Conservation (phyloP, 169 alveolate genomes). For the Plasmodium gallinaceum region DNA sequence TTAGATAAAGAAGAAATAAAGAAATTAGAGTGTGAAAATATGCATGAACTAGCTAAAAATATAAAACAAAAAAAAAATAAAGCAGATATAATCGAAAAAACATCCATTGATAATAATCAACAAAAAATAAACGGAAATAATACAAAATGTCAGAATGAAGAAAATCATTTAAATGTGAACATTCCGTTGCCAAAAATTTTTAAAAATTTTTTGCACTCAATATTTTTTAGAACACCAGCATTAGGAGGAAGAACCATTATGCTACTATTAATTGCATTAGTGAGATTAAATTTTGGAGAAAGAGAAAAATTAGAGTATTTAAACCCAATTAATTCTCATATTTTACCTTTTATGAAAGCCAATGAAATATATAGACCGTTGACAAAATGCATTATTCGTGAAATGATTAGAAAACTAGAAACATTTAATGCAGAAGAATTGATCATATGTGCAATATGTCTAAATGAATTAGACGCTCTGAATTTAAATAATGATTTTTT, state of each 20-base stretch:
- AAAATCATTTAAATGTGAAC: conserved; percentile 19
- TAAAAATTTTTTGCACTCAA: conserved; percentile 82
- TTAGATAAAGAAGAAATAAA: background rate
- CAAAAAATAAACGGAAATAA: background rate
- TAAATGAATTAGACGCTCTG: conserved; percentile 68
- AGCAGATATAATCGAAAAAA: background rate
- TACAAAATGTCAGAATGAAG: background rate
- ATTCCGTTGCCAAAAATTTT: conserved; percentile 79
- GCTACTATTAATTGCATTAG: conserved; percentile 82
- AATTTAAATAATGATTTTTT: conserved; percentile 53
- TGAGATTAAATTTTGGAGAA: conserved; percentile 84
- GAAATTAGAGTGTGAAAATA: background rate
- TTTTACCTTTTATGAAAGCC: conserved; percentile 81
- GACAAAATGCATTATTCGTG: conserved; percentile 83
- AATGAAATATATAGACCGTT: conserved; percentile 80
- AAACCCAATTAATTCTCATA: conserved; percentile 76
- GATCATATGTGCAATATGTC: conserved; percentile 75
- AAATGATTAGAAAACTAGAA: conserved; percentile 82
- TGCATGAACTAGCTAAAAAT: background rate
- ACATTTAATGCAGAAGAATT: conserved; percentile 85
- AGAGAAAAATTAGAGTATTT: conserved; percentile 79
- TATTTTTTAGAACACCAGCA: conserved; percentile 86
- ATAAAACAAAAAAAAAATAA: background rate
- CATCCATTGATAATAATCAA: background rate
- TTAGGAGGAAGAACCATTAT: conserved; percentile 85